These are phyloP conservation scores for Xylaria castorea DNA, from an alignment of 495 filamentous ascomycete species.

Conservation along the genomic window DNA sequence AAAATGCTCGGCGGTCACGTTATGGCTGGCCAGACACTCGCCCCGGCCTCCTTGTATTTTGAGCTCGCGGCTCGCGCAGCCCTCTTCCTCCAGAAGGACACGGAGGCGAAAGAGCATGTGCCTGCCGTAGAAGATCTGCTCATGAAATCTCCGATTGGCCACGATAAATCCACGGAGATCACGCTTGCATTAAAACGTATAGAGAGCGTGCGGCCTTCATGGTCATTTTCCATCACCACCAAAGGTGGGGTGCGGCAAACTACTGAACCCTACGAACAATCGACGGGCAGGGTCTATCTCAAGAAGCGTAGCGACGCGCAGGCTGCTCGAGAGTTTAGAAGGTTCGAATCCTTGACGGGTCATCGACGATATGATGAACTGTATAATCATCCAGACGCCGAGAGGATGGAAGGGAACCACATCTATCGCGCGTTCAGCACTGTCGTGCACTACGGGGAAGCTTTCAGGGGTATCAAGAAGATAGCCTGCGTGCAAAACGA, in stretches of 20 bases:
- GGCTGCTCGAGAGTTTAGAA: constrained; percentile 14
- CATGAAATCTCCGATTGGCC: constrained; percentile 35
- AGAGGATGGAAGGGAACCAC: constrained; percentile 29
- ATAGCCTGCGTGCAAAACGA: constrained; percentile 35
- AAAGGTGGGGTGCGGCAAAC: constrained; percentile 5
- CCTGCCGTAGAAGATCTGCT: constrained; percentile 28
- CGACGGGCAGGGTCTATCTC: constrained; percentile 26
- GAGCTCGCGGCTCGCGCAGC: constrained; percentile 45
- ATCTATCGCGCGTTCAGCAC: constrained; percentile 39
- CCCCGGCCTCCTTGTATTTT: constrained; percentile 53
- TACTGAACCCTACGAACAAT: constrained; percentile 22
- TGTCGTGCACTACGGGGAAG: constrained; percentile 38
- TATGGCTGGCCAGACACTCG: constrained; percentile 43
- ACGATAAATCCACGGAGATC: constrained; percentile 25
- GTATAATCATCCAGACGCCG: constrained; percentile 25
- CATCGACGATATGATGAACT: constrained; percentile 7
- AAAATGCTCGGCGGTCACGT: constrained; percentile 45
- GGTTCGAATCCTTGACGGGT: constrained; percentile 20
- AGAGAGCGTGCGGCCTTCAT: constrained; percentile 24
- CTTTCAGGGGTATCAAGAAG: constrained; percentile 36
- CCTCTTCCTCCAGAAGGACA: constrained; percentile 20
- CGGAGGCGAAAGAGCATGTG: constrained; percentile 2
- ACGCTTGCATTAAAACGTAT: constrained; percentile 24
- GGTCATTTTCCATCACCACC: constrained; percentile 30
- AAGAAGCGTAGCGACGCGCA: constrained; percentile 16